Base-by-base conservation (phyloP, 2,329 filamentous ascomycete species). In the Ophiognomonia clavigignenti-juglandacearum region DNA sequence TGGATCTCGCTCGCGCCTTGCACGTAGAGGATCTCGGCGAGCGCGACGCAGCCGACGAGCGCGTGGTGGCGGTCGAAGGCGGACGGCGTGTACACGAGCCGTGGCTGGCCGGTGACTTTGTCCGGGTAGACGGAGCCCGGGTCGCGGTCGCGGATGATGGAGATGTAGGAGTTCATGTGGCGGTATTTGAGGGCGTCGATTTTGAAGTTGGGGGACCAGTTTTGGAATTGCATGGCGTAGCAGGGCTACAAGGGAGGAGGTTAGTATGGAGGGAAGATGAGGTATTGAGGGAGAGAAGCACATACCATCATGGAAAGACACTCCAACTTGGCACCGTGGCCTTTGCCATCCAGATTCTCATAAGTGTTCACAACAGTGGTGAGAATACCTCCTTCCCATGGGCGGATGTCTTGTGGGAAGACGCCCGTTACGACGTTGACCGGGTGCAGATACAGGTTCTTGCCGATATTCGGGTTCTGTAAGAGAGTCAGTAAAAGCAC, bases 401-500 rank as follows among this genome's bases (percentile, higher is more conserved):
- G 79, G 11, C 73, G 74, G 24, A 83, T 73, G 36, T 85, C 80
- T 48, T 87, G 72, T 23, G 82, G 72, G 64, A 85, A 88, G 10
- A 83, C 70, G 2, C 77, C 83, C n/a, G 65, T 45, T 61, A 82
- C 57, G 8, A 73, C 61, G 58, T 74, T 76, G 59, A 82, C 83
- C 1, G 90, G 92, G 59, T 97, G 92, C 1, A 96, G 65, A 57
- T 93, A 75, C 4, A 96, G 77, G 57, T 96, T 88, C 7, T 75
- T 78, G 22, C 92, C 92, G 53, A 96, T 85, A 47, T 96, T 83
- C 4, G 75, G 74, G 61, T 95, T 96, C 70, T 82, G 58, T 6
- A 7, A n/a, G 3, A 7, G 1, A 2, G 45, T 44, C 10, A 44
- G 36, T n/a, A 34, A 10, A 2, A 9, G 6, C 4, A 4, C 3